Evolutionary conservation across 2,329 filamentous ascomycete species (phyloP), one percentile per base, ranked within the genome.

Genomic region (Cladosporium austrohemisphaericum): DNA sequence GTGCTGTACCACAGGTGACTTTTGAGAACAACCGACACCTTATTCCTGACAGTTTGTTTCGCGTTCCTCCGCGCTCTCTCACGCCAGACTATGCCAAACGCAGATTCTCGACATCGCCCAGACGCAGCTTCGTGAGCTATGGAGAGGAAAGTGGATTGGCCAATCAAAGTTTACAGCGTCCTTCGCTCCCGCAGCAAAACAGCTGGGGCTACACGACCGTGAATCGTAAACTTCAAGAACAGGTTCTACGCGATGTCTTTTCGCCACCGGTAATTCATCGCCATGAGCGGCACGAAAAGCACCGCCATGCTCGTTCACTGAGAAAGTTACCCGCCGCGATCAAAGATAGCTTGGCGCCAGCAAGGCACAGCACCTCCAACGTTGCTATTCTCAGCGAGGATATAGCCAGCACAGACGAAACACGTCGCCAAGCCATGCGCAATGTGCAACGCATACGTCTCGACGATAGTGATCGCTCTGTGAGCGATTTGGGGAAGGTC

Each of bases 1-100:
- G 85, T 18, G 56, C 54, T 9, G 81, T 95, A 23, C 91, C 92
- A 2, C 92, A 93, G 32, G 92, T 97, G 38, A 89, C 93, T 0
- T 89, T 96, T 53, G 88, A 92, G 62, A 91, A 96, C 65, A 97
- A 97, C 65, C 82, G 86, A 56, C 92, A 97, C 64, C 95, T 97
- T 51, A 83, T 96, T 33, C 92, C 92, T 1, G 83, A 88, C 37
- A 88, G 87, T 60, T 76, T 96, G 22, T 85, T 96, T 41, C 53
- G 55, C 47, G 76, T 84, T 14, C 75, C 82, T 25, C 75, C 65
- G 26, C 68, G 68, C 41, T 63, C 55, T n/a, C 28, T 64, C 59
- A 58, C 58, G n/a, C 59, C 61, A 35, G 60, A 64, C 31, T 31
- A 65, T 45, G 41, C 41, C 22, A 50, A 50, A 40, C 37, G 37